These are phyloP conservation scores for Meyerozyma sp. DNA, from an alignment of 1,139 yeast genomes.

Conservation along the genomic window DNA sequence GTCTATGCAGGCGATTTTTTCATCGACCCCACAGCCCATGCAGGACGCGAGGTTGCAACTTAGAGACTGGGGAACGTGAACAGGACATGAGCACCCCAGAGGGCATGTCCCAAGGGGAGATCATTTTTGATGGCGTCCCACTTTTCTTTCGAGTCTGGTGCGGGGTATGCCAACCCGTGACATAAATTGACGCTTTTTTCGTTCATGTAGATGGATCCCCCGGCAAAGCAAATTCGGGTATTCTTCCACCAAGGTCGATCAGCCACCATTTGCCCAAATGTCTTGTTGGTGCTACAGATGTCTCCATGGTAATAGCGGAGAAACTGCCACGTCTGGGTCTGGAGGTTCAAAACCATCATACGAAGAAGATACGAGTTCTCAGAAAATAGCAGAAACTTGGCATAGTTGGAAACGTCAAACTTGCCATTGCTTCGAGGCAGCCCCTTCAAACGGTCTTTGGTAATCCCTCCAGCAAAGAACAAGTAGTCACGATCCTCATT, in stretches of 20 bases:
- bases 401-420: conserved; percentile 32
- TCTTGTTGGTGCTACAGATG: conserved; percentile 13
- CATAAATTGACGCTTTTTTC: conserved; percentile 34
- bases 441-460: conserved; percentile 24
- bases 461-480: conserved; percentile 39
- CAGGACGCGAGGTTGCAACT: background rate
- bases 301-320: conserved; percentile 29
- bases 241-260: conserved; percentile 21
- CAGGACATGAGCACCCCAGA: conserved; percentile 36
- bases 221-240: conserved; percentile 26
- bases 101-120: conserved; percentile 16
- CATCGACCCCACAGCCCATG: background rate
- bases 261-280: conserved; percentile 18
- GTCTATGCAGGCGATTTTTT: background rate
- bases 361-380: conserved; percentile 27
- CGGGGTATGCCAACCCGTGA: conserved; percentile 32
- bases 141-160: conserved; percentile 28
- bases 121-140: conserved; percentile 15
- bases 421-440: conserved; percentile 17
- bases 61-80: conserved; percentile 31
- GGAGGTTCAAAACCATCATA: conserved; percentile 32
- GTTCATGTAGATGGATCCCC: conserved; percentile 29
- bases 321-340: conserved; percentile 42
- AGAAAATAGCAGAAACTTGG: conserved; percentile 22
- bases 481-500: conserved; percentile 33